phyloP scores from a whole-genome alignment of 179 eudicot genomes.

The Corrigiola litoralis region DNA sequence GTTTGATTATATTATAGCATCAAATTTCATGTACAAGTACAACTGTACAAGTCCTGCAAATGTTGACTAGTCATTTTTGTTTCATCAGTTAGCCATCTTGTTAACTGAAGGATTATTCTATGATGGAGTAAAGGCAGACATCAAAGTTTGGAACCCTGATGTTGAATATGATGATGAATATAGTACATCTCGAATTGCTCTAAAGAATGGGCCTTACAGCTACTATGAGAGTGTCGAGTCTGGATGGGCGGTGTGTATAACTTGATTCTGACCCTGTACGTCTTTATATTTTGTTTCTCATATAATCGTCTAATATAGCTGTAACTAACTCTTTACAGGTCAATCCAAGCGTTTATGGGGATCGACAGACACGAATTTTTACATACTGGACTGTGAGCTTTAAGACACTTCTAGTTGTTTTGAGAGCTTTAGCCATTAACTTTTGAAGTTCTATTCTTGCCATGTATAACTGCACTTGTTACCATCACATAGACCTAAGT shows the following conservation, averaged over 20 bases:
- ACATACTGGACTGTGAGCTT: slow-evolving; percentile 29
- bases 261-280: neutral
- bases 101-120: slow-evolving; percentile 17
- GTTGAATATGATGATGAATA: slow-evolving; percentile 31
- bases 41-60: slow-evolving; percentile 2
- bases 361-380: slow-evolving; percentile 23
- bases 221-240: slow-evolving; percentile 25
- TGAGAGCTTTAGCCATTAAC: neutral
- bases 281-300: neutral
- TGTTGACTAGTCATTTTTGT: neutral
- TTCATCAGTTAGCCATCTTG: slow-evolving; percentile 14
- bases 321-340: slow-evolving; percentile 17
- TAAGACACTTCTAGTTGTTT: neutral
- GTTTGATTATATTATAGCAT: too few species aligned
- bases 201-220: slow-evolving; percentile 20
- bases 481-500: too few species aligned
- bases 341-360: slow-evolving; percentile 30
- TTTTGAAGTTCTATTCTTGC: neutral
- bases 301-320: neutral
- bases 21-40: too few species aligned
- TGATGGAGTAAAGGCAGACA: slow-evolving; percentile 27
- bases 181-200: slow-evolving; percentile 25
- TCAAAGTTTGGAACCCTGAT: slow-evolving; percentile 24
- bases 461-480: neutral
- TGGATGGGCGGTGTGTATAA: slow-evolving; percentile 25